Evolutionary conservation across 2,329 filamentous ascomycete genomes (phyloP).

Genomic region (Paecilomyces dactylethromorphus): DNA sequence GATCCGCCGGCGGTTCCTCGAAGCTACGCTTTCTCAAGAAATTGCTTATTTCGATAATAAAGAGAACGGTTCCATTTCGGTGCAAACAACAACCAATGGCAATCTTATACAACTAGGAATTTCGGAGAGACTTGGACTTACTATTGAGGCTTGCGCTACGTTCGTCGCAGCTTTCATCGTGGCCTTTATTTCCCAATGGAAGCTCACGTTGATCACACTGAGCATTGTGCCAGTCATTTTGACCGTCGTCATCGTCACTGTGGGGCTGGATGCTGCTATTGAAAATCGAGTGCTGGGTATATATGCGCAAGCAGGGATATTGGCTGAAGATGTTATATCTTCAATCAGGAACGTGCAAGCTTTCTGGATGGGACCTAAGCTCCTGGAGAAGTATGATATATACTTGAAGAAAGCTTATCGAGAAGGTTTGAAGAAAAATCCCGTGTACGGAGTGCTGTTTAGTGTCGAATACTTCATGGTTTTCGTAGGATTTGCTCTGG

Average conservation of each 20-base stretch:
- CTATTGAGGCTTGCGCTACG: constrained; percentile 11
- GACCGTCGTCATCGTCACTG: constrained; percentile 5
- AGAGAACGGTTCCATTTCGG: constrained; percentile 19
- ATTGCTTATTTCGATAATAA: constrained; percentile 22
- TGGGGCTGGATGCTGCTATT: constrained; percentile 12
- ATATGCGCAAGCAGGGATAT: constrained; percentile 12
- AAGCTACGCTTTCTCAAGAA: constrained; percentile 22
- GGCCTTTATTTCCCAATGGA: constrained; percentile 17
- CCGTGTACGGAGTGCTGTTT: constrained; percentile 14
- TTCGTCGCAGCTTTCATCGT: constrained; percentile 17
- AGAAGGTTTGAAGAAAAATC: constrained; percentile 11
- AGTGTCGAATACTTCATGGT: constrained; percentile 9
- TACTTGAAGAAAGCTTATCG: constrained; percentile 10
- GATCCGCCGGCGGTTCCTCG: neutral
- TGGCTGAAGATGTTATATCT: constrained; percentile 12
- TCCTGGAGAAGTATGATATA: constrained; percentile 12
- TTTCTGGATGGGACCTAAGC: constrained; percentile 11
- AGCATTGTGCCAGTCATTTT: constrained; percentile 14
- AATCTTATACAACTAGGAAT: constrained; percentile 14
- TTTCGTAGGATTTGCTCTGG: constrained; percentile 8
- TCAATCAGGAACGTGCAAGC: constrained; percentile 16
- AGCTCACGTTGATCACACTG: constrained; percentile 14
- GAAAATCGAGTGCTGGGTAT: constrained; percentile 14
- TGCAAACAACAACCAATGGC: constrained; percentile 24
- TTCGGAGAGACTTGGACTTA: constrained; percentile 16